These are phyloP conservation scores for Trichoderma koningii DNA, from an alignment of 2,329 filamentous ascomycete species.

Conservation along the genomic window DNA sequence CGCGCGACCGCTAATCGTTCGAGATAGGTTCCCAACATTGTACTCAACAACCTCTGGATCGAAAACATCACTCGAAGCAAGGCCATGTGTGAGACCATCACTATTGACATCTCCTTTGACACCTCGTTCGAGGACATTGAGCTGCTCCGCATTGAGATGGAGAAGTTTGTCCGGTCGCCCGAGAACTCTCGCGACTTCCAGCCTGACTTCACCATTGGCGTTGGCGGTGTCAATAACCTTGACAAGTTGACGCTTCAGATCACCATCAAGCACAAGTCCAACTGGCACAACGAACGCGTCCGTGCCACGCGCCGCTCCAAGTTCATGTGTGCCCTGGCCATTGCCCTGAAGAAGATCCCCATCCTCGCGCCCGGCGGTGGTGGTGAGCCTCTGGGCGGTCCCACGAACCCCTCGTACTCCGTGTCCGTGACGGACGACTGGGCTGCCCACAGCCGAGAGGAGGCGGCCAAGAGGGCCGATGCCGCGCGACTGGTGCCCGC, in stretches of 20 bases:
- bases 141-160: conserved; percentile 79
- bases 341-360: conserved; percentile 83
- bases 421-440: conserved; percentile 72
- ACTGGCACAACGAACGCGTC: conserved; percentile 85
- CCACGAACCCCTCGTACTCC: conserved; percentile 77
- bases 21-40: conserved; percentile 78
- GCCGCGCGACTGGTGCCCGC: conserved; percentile 65
- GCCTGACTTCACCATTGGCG: conserved; percentile 75
- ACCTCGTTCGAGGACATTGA: conserved; percentile 90
- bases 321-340: conserved; percentile 91
- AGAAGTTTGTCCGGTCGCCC: conserved; percentile 76
- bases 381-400: conserved; percentile 59
- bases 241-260: conserved; percentile 84
- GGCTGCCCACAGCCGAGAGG: conserved; percentile 64
- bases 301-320: conserved; percentile 83
- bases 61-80: conserved; percentile 91
- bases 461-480: conserved; percentile 62
- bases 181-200: conserved; percentile 93
- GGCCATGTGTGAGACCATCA: conserved; percentile 84
- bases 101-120: conserved; percentile 79
- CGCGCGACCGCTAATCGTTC: neutral
- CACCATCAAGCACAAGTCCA: conserved; percentile 88
- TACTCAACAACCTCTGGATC: conserved; percentile 89
- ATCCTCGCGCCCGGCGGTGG: conserved; percentile 81
- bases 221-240: conserved; percentile 77